phyloP scores from a whole-genome alignment of 139 green algal species.

The Chlamydomonas incerta region DNA sequence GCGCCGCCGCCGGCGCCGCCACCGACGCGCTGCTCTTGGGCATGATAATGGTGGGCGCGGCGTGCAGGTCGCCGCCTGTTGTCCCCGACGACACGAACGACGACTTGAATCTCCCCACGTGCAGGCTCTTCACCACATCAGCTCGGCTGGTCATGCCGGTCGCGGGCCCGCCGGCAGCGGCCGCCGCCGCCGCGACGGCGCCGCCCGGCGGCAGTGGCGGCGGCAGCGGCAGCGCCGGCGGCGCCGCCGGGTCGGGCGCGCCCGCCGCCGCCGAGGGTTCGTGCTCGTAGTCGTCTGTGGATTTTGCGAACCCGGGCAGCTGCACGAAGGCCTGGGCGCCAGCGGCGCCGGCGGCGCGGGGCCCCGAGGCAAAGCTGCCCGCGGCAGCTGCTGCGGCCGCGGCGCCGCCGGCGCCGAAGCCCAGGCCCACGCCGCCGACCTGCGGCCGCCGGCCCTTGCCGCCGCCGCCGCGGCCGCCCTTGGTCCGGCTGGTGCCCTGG shows the following conservation, averaged over 20 bases:
- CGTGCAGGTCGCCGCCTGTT: slow-evolving; percentile 58
- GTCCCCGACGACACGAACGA: slow-evolving; percentile 79
- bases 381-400: not conserved
- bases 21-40: slow-evolving; percentile 54
- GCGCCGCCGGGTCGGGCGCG: not conserved
- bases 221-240: slow-evolving; percentile 16
- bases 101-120: slow-evolving; percentile 57
- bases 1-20: slow-evolving; percentile 53
- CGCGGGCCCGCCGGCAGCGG: not conserved
- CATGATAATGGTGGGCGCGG: slow-evolving; percentile 70
- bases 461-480: slow-evolving; percentile 38
- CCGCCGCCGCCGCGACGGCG: not conserved
- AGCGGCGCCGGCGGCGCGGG: not conserved
- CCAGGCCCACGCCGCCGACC: slow-evolving; percentile 76
- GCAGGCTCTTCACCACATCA: slow-evolving; percentile 50
- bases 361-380: slow-evolving; percentile 14
- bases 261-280: slow-evolving; percentile 50
- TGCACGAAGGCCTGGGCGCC: slow-evolving; percentile 52
- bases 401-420: slow-evolving; percentile 64
- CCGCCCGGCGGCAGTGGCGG: not conserved
- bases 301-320: slow-evolving; percentile 60
- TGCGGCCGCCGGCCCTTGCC: slow-evolving; percentile 41
- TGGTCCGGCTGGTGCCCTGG: slow-evolving; percentile 47
- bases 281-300: slow-evolving; percentile 55
- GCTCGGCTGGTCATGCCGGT: slow-evolving; percentile 13